phyloP scores from a whole-genome alignment of 2,329 filamentous ascomycete genomes.

The Fusarium chlamydosporum region DNA sequence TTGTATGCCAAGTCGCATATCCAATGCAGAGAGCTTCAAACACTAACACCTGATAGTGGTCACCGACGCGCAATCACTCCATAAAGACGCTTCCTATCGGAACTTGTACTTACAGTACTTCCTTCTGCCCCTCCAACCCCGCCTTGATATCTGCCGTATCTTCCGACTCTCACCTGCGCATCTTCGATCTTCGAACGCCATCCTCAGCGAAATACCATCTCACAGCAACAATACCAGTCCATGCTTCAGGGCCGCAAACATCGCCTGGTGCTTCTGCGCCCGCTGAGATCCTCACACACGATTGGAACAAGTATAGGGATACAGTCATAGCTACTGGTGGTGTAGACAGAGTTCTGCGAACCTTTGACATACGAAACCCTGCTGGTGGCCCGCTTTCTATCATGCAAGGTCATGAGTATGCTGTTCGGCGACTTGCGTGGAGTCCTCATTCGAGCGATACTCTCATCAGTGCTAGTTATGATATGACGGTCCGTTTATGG shows the following conservation, averaged over 20 bases:
- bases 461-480: constrained; percentile 90
- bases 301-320: constrained; percentile 98
- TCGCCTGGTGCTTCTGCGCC: constrained; percentile 65
- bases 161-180: constrained; percentile 87
- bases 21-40: no score
- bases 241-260: constrained; percentile 71
- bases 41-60: constrained; percentile 72
- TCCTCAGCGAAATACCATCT: constrained; percentile 90
- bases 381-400: constrained; percentile 78
- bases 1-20: constrained; percentile 62
- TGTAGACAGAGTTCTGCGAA: constrained; percentile 88
- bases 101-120: constrained; percentile 92
- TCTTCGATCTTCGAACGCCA: constrained; percentile 93
- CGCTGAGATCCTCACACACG: constrained; percentile 89
- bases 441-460: constrained; percentile 93
- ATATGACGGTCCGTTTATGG: constrained; percentile 98
- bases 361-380: constrained; percentile 89
- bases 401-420: constrained; percentile 90
- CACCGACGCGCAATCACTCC: constrained; percentile 80
- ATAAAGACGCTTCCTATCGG: constrained; percentile 90
- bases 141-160: constrained; percentile 88
- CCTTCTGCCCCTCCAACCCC: constrained; percentile 90
- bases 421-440: constrained; percentile 88
- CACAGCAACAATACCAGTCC: constrained; percentile 84
- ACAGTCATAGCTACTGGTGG: constrained; percentile 88